Evolutionary conservation across 495 filamentous ascomycete genomes (phyloP).

Genomic region (Penicillium cataractarum): DNA sequence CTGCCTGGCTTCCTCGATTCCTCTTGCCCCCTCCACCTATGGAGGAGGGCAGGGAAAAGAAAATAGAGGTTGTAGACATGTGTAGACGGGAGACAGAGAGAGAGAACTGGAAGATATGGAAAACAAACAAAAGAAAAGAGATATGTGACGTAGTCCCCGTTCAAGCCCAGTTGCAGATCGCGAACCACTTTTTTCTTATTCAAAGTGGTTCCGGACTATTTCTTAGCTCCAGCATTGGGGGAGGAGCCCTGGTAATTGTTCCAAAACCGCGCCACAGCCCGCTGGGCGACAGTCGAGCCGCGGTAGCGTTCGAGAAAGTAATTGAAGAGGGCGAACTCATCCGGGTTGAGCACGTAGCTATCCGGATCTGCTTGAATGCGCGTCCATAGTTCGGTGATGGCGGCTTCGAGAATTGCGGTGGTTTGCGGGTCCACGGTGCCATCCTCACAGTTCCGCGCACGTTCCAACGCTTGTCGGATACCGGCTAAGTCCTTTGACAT

Average conservation of each 20-base stretch:
- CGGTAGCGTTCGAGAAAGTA: conserved; percentile 66
- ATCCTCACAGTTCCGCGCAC: conserved; percentile 66
- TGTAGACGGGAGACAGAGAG: neutral
- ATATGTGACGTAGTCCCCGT: neutral
- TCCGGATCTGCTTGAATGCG: conserved; percentile 61
- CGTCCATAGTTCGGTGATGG: conserved; percentile 62
- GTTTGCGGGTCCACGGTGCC: conserved; percentile 57
- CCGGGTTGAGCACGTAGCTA: conserved; percentile 65
- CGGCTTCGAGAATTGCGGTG: conserved; percentile 55
- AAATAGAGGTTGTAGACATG: neutral
- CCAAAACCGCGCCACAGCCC: conserved; percentile 55
- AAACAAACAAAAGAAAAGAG: neutral
- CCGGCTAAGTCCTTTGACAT: conserved; percentile 29
- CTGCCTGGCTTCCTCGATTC: neutral
- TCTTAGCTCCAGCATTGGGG: conserved; percentile 26
- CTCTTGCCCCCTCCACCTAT: neutral
- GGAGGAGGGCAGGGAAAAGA: neutral
- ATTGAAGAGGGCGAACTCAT: conserved; percentile 80
- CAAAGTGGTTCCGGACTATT: conserved; percentile 21
- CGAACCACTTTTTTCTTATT: conserved; percentile 1
- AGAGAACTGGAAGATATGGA: neutral
- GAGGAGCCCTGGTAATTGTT: conserved; percentile 41
- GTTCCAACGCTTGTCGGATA: conserved; percentile 59
- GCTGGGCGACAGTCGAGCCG: conserved; percentile 41
- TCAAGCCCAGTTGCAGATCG: conserved; percentile 6